A percentile compares a stretch with the other conserved stretches of the same genome.
Evolutionary conservation across 805 yeast species (phyloP).

Genomic region (Groenewaldozyma salmanticensis): DNA sequence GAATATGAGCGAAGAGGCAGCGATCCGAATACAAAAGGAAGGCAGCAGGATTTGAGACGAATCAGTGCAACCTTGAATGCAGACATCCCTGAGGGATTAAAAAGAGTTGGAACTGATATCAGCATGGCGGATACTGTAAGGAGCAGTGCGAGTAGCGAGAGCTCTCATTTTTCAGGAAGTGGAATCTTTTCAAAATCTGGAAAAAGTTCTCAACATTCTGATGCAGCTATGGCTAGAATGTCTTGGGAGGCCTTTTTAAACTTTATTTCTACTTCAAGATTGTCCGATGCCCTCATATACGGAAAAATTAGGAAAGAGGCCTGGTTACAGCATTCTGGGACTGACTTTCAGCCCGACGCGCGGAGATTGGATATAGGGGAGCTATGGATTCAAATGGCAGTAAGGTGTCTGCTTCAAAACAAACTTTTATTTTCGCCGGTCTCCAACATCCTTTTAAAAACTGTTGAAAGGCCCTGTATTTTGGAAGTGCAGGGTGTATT

Average conservation of each 20-base stretch:
- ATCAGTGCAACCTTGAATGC: not conserved
- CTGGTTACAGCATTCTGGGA: constrained; percentile 21
- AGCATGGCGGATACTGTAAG: no score
- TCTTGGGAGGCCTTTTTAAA: constrained; percentile 13
- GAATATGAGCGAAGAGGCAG: not conserved
- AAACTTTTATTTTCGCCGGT: constrained; percentile 23
- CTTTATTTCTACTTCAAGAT: constrained; percentile 14
- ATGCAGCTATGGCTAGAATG: constrained; percentile 2
- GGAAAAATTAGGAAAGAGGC: constrained; percentile 25
- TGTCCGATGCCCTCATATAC: constrained; percentile 19
- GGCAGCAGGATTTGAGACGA: not conserved
- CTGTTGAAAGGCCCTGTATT: constrained; percentile 3
- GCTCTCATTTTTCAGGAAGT: not conserved
- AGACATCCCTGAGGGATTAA: no score
- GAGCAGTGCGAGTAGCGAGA: not conserved
- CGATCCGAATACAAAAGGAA: not conserved
- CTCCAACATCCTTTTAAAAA: constrained; percentile 2
- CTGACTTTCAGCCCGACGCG: constrained; percentile 8
- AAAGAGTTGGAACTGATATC: no score
- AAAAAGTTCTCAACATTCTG: not conserved
- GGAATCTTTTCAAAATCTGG: not conserved
- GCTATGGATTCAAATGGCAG: constrained; percentile 26
- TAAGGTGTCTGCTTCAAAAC: constrained; percentile 21
- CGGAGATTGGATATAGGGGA: constrained; percentile 18
- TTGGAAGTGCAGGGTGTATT: constrained; percentile 20